Conservation (phyloP, 2,329 filamentous ascomycete genomes). For the Colletotrichum destructivum region DNA sequence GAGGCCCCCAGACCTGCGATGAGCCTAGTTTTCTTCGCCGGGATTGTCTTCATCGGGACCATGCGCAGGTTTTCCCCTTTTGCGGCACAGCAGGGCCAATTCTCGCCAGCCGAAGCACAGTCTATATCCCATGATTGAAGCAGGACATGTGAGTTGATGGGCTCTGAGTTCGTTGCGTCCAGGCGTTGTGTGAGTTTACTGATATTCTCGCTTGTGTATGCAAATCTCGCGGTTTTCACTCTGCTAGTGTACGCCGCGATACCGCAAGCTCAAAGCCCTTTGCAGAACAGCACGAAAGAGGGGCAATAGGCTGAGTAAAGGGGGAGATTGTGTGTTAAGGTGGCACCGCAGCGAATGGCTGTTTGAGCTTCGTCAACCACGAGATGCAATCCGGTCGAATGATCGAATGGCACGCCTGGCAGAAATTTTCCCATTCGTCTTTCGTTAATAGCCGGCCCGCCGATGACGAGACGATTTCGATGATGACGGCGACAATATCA, state of each 20-base stretch:
- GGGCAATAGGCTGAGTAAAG: neutral
- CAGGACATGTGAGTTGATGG: conserved; percentile 4
- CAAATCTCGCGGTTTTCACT: neutral
- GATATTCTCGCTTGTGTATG: neutral
- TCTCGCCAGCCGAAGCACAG: neutral
- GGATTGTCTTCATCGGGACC: neutral
- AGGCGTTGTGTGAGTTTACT: neutral
- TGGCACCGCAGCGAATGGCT: neutral
- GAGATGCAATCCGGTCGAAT: neutral
- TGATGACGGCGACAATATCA: neutral
- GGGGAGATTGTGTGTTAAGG: neutral
- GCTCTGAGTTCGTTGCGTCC: neutral
- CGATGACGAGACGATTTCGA: neutral
- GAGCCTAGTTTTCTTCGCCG: neutral
- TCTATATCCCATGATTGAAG: neutral
- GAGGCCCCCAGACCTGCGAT: neutral
- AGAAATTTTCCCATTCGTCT: neutral
- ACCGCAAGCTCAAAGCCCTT: neutral
- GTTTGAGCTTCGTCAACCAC: neutral
- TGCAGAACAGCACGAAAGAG: neutral
- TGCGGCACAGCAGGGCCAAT: neutral
- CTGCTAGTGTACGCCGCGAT: neutral
- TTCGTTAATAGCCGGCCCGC: neutral
- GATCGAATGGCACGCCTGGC: neutral
- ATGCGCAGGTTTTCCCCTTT: neutral